phyloP scores from a whole-genome alignment of 352 stramenopile species.

The Phytophthora tentaculata region DNA sequence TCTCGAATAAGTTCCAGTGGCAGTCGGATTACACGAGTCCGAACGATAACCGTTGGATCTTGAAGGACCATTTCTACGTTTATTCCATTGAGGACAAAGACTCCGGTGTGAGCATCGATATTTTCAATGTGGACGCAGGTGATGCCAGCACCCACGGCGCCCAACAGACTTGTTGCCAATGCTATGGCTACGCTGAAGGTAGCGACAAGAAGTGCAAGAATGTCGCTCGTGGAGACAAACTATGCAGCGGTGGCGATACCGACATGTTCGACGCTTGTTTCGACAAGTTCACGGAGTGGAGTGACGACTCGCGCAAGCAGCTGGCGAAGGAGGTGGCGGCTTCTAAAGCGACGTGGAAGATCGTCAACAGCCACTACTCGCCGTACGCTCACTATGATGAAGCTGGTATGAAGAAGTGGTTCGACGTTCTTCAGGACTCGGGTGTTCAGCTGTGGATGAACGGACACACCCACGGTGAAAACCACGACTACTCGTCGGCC shows the following conservation, averaged over 20 bases:
- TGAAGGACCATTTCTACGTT: slow-evolving; percentile 79
- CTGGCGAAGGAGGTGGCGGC: slow-evolving; percentile 52
- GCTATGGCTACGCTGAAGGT: slow-evolving; percentile 73
- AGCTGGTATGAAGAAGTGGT: slow-evolving; percentile 66
- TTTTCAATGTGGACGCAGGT: slow-evolving; percentile 80
- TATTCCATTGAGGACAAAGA: slow-evolving; percentile 52
- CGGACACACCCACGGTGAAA: slow-evolving; percentile 81
- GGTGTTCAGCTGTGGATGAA: slow-evolving; percentile 75
- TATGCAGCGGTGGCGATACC: slow-evolving; percentile 62
- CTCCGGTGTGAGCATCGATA: slow-evolving; percentile 62
- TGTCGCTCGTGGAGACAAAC: slow-evolving; percentile 49
- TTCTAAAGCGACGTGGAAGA: slow-evolving; percentile 84
- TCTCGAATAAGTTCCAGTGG: slow-evolving; percentile 64
- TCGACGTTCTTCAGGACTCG: slow-evolving; percentile 51
- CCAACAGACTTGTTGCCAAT: slow-evolving; percentile 84
- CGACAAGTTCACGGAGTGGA: slow-evolving; percentile 68
- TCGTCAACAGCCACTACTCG: slow-evolving; percentile 87
- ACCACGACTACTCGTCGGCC: slow-evolving; percentile 64
- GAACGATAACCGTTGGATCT: slow-evolving; percentile 74
- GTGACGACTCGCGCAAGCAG: slow-evolving; percentile 71
- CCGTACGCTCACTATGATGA: slow-evolving; percentile 78
- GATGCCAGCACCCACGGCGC: slow-evolving; percentile 68
- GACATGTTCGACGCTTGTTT: slow-evolving; percentile 69
- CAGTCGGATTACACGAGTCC: slow-evolving; percentile 74
- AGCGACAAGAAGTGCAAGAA: slow-evolving; percentile 62